Evolutionary conservation across 1,284 basidiomycete genomes (phyloP).

Genomic region (Marasmius tenuissimus): DNA sequence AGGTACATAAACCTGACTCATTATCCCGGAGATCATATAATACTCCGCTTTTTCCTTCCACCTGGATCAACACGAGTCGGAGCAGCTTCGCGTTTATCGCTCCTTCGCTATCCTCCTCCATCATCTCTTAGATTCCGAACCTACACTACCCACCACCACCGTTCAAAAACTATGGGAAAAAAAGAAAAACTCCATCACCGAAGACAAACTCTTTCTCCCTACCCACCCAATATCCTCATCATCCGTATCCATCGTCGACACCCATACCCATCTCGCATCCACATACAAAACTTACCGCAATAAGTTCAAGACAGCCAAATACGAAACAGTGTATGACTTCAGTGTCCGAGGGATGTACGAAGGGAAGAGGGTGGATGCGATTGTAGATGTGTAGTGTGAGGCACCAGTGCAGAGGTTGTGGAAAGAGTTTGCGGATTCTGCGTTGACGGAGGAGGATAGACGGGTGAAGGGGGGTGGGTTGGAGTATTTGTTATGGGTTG

Average conservation of each 20-base stretch:
- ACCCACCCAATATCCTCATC: conserved; percentile 22
- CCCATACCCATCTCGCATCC: conserved; percentile 75
- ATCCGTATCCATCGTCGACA: conserved; percentile 56
- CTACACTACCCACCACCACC: too few species aligned
- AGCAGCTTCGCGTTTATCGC: too few species aligned
- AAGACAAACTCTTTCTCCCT: too few species aligned
- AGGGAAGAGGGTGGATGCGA: conserved; percentile 54
- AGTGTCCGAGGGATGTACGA: conserved; percentile 59
- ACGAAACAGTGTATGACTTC: conserved; percentile 63
- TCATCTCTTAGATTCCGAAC: too few species aligned
- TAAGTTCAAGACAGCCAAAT: conserved; percentile 56
- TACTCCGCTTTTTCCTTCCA: too few species aligned
- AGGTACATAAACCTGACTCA: too few species aligned
- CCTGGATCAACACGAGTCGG: too few species aligned
- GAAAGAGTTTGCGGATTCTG: conserved; percentile 74
- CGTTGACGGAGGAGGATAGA: conserved; percentile 49
- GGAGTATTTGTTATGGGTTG: conserved; percentile 77
- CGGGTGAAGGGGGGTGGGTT: conserved; percentile 57
- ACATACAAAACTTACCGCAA: conserved; percentile 63
- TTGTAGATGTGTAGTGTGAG: conserved; percentile 86
- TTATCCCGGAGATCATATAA: too few species aligned
- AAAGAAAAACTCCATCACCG: neutral
- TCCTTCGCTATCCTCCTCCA: too few species aligned
- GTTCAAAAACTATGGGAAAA: too few species aligned
- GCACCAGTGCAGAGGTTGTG: conserved; percentile 61